Conservation (phyloP, 768 basidiomycete genomes). For the Tephrocybe rancida region DNA sequence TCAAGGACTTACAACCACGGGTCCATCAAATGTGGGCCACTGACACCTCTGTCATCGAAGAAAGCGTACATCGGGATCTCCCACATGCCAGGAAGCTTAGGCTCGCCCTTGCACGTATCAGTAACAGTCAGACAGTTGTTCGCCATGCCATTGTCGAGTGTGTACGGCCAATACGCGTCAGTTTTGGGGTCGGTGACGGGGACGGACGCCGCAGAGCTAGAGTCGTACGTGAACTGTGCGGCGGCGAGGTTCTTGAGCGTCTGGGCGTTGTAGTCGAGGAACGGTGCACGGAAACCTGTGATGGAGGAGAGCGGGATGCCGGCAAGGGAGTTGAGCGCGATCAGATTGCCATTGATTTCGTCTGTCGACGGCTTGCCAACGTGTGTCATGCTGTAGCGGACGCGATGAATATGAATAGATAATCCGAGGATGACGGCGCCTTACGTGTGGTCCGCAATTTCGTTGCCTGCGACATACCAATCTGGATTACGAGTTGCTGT, state of each 20-base stretch:
- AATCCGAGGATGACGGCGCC: slow-evolving; percentile 20
- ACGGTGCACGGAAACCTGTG: slow-evolving; percentile 78
- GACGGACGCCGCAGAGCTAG: slow-evolving; percentile 57
- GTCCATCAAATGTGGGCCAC: slow-evolving; percentile 76
- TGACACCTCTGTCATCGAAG: slow-evolving; percentile 60
- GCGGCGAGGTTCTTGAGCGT: slow-evolving; percentile 60
- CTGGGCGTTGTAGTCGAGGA: slow-evolving; percentile 63
- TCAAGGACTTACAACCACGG: slow-evolving; percentile 66
- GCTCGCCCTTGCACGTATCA: slow-evolving; percentile 67
- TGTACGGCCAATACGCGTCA: slow-evolving; percentile 86
- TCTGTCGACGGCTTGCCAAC: slow-evolving; percentile 60
- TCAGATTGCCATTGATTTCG: slow-evolving; percentile 79
- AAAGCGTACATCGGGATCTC: slow-evolving; percentile 84
- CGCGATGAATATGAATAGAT: not conserved
- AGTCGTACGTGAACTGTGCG: slow-evolving; percentile 74
- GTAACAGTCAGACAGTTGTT: slow-evolving; percentile 68
- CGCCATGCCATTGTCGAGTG: slow-evolving; percentile 77
- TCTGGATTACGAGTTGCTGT: slow-evolving; percentile 33
- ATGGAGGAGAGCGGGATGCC: slow-evolving; percentile 72
- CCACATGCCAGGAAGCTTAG: slow-evolving; percentile 78
- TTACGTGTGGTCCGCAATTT: slow-evolving; percentile 80
- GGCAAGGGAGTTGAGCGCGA: slow-evolving; percentile 76
- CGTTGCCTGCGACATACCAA: slow-evolving; percentile 83
- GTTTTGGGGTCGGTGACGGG: slow-evolving; percentile 68
- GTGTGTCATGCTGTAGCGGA: slow-evolving; percentile 67